Evolutionary conservation across 176 grass and related monocot genomes (phyloP), one percentile per base, ranked within the genome.

Genomic region (Oryza australiensis): DNA sequence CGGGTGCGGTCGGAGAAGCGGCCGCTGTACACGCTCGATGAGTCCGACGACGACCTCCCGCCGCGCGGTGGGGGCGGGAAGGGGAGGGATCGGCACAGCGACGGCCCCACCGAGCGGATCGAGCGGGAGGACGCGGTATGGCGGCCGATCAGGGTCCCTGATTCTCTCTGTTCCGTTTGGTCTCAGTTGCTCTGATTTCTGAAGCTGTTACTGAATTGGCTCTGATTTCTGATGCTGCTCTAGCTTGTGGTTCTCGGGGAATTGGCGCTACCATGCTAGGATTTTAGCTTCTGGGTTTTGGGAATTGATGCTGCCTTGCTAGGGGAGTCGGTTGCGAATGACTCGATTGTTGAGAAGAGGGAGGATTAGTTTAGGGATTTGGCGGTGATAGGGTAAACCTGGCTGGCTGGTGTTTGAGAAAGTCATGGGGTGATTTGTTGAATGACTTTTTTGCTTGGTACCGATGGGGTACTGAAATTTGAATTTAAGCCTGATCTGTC

Each of bases 1-100:
- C 89, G 97, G 33, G 97, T 86, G 73, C 90, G 97, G 87, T 99
- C 97, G 33, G 97, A 99, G 35, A 99, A 90, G 80, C 90, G 92
- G 69, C 97, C 97, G 64, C 80, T 87, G 57, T 99, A 99, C 82
- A 85, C 26, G 51, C 83, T 96, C 0, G 97, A 99, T 41, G 97
- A 94, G 43, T 99, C 93, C 4, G 97, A 99, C 70, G 97, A 99
- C 37, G 97, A 99, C 12, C 82, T 94, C 18, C 88, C 77, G 64
- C 82, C 81, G 16, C 80, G 74, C 62, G 77, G 70, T 26, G 84
- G 72, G 18, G 57, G 9, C 48, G 71, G 82, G 16, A 90, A 83
- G 78, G 87, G 82, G 32, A 87, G 77, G 77, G 90, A 93, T 84
- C 78, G 84, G 30, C 77, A 90, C 4, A 73, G 86, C 27, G 93